A percentile compares a stretch with the other conserved stretches of the same genome.
Evolutionary conservation across 805 yeast genomes (phyloP).

Genomic region (Torulaspora gathmanii): DNA sequence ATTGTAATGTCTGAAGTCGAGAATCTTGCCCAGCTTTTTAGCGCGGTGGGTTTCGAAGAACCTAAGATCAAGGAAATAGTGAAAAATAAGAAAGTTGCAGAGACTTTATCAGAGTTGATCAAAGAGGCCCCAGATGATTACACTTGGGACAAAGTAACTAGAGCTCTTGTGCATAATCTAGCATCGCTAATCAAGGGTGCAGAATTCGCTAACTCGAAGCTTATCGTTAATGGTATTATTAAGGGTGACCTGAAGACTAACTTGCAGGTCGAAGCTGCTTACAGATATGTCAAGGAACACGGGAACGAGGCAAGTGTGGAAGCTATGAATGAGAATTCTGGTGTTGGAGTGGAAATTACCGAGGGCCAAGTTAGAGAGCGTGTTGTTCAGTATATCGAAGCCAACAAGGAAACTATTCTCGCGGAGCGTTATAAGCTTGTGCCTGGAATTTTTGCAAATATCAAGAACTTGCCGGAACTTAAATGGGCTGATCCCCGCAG

Average conservation of each 20-base stretch:
- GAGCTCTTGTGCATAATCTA: conserved; percentile 67
- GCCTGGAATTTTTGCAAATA: conserved; percentile 70
- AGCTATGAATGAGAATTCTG: conserved; percentile 60
- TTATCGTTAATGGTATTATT: conserved; percentile 57
- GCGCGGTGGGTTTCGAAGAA: conserved; percentile 61
- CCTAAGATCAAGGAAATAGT: conserved; percentile 72
- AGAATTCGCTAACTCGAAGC: conserved; percentile 44
- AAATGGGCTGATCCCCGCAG: conserved; percentile 90
- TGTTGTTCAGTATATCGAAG: conserved; percentile 56
- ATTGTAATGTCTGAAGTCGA: conserved; percentile 34
- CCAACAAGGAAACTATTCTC: conserved; percentile 54
- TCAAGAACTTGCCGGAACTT: conserved; percentile 66
- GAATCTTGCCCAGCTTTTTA: conserved; percentile 34
- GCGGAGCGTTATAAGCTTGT: conserved; percentile 75
- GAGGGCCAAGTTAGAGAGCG: conserved; percentile 57
- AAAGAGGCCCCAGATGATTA: conserved; percentile 36
- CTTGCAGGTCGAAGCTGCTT: conserved; percentile 76
- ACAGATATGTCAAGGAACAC: conserved; percentile 59
- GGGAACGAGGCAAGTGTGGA: conserved; percentile 43
- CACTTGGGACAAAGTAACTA: conserved; percentile 52
- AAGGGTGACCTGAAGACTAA: conserved; percentile 60
- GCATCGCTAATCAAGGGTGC: conserved; percentile 65
- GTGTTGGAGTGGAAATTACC: conserved; percentile 74
- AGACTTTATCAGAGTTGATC: conserved; percentile 59
- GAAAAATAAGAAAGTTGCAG: conserved; percentile 81